These are phyloP conservation scores for Aspergillus nidulans DNA, from an alignment of 495 filamentous ascomycete species.

Conservation along the genomic window DNA sequence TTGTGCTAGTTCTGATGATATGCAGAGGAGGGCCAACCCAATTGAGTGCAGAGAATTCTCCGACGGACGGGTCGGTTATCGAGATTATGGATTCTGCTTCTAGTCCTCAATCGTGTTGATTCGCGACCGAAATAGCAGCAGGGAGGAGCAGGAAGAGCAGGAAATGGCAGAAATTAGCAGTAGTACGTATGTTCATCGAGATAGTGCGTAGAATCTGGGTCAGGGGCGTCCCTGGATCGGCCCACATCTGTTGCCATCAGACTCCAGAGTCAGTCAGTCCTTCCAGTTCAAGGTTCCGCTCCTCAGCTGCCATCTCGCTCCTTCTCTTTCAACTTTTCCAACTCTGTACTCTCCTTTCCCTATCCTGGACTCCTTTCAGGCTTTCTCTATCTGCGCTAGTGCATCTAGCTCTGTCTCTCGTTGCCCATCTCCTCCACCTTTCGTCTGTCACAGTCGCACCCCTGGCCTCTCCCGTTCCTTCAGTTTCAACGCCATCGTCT, in stretches of 20 bases:
- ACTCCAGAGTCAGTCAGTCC: neutral
- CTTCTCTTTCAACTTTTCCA: neutral
- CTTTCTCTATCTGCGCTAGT: neutral
- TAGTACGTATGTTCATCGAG: neutral
- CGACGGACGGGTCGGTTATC: neutral
- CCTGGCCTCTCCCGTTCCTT: constrained; percentile 10
- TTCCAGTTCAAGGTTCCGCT: neutral
- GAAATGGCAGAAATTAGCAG: too few relatives aligned
- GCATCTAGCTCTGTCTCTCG: neutral
- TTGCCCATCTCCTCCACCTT: neutral
- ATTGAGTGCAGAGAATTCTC: neutral
- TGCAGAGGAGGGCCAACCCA: neutral
- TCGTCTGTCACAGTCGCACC: neutral
- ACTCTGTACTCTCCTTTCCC: neutral
- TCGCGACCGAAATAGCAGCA: too few relatives aligned
- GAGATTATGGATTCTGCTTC: too few relatives aligned
- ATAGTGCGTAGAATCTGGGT: neutral
- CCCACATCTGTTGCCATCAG: neutral
- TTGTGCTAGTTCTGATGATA: too few relatives aligned
- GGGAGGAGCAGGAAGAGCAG: too few relatives aligned
- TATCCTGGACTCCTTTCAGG: too few relatives aligned
- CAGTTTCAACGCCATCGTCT: constrained; percentile 8
- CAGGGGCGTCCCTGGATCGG: neutral
- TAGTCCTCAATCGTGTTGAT: too few relatives aligned
- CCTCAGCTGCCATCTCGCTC: neutral